phyloP scores from a whole-genome alignment of 2,329 filamentous ascomycete species.

The Fusarium clavum region DNA sequence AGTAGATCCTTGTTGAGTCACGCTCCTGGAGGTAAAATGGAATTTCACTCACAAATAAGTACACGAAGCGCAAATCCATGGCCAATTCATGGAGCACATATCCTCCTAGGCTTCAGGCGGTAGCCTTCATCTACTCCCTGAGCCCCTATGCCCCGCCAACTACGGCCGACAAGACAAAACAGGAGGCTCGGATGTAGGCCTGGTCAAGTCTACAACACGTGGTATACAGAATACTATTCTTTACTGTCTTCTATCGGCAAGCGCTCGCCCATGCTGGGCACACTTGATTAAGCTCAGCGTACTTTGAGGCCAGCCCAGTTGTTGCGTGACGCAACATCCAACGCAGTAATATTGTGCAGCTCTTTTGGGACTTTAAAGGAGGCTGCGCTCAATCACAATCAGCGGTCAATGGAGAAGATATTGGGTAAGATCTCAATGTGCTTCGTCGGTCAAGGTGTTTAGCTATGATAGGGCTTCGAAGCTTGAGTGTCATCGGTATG shows the following conservation, averaged over 20 bases:
- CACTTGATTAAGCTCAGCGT: neutral
- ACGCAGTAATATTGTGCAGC: neutral
- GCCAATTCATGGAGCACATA: neutral
- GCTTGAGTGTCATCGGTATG: neutral
- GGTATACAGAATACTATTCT: neutral
- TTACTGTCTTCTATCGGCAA: neutral
- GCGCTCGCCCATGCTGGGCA: neutral
- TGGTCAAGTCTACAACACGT: neutral
- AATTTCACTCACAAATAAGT: neutral
- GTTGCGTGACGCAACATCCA: neutral
- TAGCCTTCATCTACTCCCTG: neutral
- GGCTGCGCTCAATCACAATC: slow-evolving; percentile 15
- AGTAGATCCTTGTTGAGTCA: neutral
- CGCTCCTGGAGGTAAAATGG: neutral
- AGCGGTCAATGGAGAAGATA: slow-evolving; percentile 5
- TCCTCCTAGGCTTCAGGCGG: neutral
- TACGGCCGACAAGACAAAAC: neutral
- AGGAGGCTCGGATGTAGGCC: neutral
- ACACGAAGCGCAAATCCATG: neutral
- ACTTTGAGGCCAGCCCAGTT: slow-evolving; percentile 15
- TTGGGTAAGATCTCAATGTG: neutral
- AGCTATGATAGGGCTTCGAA: slow-evolving; percentile 4
- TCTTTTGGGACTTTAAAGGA: neutral
- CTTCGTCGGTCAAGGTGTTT: neutral
- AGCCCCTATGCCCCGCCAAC: neutral